phyloP scores from a whole-genome alignment of 352 stramenopile species.

The Phytophthora fragariae region DNA sequence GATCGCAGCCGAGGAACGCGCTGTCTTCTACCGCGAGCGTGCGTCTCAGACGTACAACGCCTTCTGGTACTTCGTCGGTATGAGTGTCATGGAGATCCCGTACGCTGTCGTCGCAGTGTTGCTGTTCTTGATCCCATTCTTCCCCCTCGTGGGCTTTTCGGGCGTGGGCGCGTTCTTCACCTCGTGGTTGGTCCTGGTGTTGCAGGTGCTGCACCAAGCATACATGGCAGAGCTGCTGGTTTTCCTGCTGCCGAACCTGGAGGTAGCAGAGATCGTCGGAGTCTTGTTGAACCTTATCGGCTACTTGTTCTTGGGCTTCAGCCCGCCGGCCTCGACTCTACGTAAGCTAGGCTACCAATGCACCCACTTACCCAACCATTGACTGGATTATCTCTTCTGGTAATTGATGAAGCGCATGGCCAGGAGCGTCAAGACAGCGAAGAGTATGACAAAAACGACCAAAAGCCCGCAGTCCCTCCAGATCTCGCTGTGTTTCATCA shows the following conservation, averaged over 20 bases:
- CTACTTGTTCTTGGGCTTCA: conserved; percentile 44
- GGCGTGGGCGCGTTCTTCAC: conserved; percentile 33
- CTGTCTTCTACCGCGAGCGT: conserved; percentile 25
- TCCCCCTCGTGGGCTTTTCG: conserved; percentile 33
- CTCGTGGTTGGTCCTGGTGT: conserved; percentile 20
- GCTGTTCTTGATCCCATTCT: conserved; percentile 23
- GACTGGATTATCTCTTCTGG: conserved; percentile 49
- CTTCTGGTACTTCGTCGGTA: conserved; percentile 25
- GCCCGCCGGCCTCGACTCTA: conserved; percentile 42
- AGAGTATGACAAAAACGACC: conserved; percentile 19
- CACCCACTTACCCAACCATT: conserved; percentile 16
- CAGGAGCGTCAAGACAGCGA: conserved; percentile 28
- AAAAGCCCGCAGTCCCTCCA: conserved; percentile 20
- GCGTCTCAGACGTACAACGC: conserved; percentile 22
- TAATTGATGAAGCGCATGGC: conserved; percentile 43
- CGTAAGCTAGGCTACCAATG: conserved; percentile 26
- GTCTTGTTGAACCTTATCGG: conserved; percentile 41
- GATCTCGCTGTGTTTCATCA: conserved; percentile 22
- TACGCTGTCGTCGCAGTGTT: conserved; percentile 11
- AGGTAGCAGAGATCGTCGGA: conserved; percentile 30
- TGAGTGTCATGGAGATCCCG: conserved; percentile 23
- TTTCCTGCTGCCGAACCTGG: conserved; percentile 41
- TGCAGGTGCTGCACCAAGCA: conserved; percentile 35
- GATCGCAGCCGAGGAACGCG: conserved; percentile 1
- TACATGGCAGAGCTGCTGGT: conserved; percentile 41